phyloP scores from a whole-genome alignment of 306 rosid species.

The Cicer yamashitae region DNA sequence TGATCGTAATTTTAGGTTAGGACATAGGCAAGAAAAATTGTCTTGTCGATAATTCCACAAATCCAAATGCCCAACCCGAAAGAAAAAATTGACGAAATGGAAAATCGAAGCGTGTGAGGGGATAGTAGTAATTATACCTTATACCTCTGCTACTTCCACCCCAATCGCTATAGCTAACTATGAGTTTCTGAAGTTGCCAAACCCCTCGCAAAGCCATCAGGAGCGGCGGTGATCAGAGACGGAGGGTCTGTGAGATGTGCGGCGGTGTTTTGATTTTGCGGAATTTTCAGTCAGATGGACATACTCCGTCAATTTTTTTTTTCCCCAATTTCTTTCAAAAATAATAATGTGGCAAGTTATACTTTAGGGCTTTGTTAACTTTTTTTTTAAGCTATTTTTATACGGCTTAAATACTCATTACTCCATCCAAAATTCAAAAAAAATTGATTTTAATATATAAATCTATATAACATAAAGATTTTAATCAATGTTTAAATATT shows the following conservation, averaged over 20 bases:
- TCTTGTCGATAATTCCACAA: background rate
- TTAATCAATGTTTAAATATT: too few species aligned
- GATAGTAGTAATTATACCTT: constrained; percentile 51
- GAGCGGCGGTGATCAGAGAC: background rate
- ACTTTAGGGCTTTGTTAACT: too few species aligned
- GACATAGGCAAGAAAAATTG: background rate
- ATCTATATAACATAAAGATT: too few species aligned
- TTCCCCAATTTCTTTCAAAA: too few species aligned
- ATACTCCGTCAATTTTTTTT: background rate
- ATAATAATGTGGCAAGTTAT: too few species aligned
- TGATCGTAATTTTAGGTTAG: background rate
- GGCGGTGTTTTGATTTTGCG: background rate
- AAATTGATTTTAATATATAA: too few species aligned
- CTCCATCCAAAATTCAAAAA: too few species aligned
- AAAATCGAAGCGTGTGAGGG: background rate
- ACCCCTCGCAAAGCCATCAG: constrained; percentile 89
- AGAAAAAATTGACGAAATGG: background rate
- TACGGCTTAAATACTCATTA: too few species aligned
- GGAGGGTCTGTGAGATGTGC: background rate
- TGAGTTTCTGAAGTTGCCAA: constrained; percentile 84
- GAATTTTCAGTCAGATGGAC: background rate
- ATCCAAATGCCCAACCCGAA: background rate
- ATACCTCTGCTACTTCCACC: constrained; percentile 95
- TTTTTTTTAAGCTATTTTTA: too few species aligned
- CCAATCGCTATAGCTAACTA: constrained; percentile 84